phyloP scores from a whole-genome alignment of 169 alveolate species.

The Plasmodium cynomolgi region DNA sequence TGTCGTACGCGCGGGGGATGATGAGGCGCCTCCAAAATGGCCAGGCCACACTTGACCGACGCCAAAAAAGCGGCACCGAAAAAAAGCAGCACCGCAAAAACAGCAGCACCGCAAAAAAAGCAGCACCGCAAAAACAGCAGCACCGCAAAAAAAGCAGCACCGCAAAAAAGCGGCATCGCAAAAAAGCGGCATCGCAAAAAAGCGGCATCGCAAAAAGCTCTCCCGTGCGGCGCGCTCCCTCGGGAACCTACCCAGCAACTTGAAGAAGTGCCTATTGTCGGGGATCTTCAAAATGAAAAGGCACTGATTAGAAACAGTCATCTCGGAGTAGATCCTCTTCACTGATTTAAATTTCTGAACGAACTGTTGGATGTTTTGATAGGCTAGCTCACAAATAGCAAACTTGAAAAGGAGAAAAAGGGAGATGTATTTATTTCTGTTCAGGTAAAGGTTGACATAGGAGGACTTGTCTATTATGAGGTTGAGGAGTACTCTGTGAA shows the following conservation, averaged over 20 bases:
- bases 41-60: not conserved
- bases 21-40: not conserved
- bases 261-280: constrained; percentile 27
- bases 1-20: not conserved
- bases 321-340: constrained; percentile 20
- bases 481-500: constrained; percentile 31
- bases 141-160: no score
- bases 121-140: no score
- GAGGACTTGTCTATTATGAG: constrained; percentile 42
- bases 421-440: constrained; percentile 58
- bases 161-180: no score
- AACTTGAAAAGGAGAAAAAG: constrained; percentile 37
- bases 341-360: constrained; percentile 1
- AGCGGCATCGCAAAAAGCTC: no score
- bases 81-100: no score
- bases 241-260: constrained; percentile 24
- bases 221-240: not conserved
- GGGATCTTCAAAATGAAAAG: constrained; percentile 17
- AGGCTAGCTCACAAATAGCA: constrained; percentile 16
- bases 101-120: no score
- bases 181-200: no score
- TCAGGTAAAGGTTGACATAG: constrained; percentile 17
- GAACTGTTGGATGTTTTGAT: constrained; percentile 14
- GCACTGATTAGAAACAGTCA: not conserved
- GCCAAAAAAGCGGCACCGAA: no score